Base-by-base conservation (phyloP, 2,329 filamentous ascomycete species). In the Sarocladium oryzae region DNA sequence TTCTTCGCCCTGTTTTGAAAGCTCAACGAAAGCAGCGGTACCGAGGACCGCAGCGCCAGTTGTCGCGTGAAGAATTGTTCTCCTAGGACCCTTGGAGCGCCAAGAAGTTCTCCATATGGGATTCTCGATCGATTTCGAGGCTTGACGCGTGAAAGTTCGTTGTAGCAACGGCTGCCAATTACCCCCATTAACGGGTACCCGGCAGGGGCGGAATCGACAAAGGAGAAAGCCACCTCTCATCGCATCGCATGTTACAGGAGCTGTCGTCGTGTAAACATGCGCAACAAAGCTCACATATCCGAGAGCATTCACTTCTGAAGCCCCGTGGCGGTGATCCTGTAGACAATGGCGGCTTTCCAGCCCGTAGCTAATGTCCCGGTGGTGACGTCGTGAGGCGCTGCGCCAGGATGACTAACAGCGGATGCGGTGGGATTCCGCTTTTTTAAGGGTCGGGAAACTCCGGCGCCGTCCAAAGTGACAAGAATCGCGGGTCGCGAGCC, bases 21-120 rank as follows among this genome's bases (percentile, higher is more conserved):
- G 65, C 58, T 77, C 70, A 38, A 84, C 70, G 61, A 85, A 85
- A 1, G 74, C 74, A 0, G 75, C 73, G 0, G 81, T 78, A 7
- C 74, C 80, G 9, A 84, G 64, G 0, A 68, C 66, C 1, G 67
- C 65, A 4, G 63, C 69, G n/a, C 68, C 70, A 1, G 65, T 69
- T 0, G 69, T 69, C 2, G 68, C 71, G 2, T 69, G 68, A 7
- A 77, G 52, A 1, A 64, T 59, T 6, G 69, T 59, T 16, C 59
- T 63, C 35, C 51, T 54, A 21, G 58, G 16, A 15, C 3, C 11
- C 9, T 13, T 35, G 18, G 43, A 21, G 7, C 43, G 43, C 43
- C 43, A 48, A 21, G 43, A 32, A 18, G 21, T 43, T n/a, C 23
- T 26, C 21, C 21, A 43, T 26, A 23, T 43, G 10, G 40, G 23